phyloP scores from a whole-genome alignment of 768 basidiomycete genomes.

The Tephrocybe sp. region DNA sequence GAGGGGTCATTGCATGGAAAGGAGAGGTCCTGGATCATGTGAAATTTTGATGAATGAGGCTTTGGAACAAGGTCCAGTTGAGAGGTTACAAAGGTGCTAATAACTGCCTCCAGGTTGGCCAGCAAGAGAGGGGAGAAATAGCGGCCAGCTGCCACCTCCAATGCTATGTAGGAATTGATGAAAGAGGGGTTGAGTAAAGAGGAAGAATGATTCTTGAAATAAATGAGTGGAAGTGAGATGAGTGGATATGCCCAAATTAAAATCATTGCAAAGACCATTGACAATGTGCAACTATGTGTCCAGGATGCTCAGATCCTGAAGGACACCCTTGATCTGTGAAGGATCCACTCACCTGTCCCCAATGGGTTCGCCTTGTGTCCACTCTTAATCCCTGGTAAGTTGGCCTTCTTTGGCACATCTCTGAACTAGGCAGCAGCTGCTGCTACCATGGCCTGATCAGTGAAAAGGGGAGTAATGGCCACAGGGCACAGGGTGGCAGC shows the following conservation, averaged over 20 bases:
- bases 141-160: constrained; percentile 15
- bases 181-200: constrained; percentile 25
- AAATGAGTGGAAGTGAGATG: constrained; percentile 18
- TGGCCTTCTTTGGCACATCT: no score
- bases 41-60: constrained; percentile 18
- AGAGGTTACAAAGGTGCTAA: constrained; percentile 40
- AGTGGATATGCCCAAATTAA: constrained; percentile 31
- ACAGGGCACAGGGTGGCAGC: no score
- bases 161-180: constrained; percentile 30
- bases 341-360: no score
- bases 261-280: constrained; percentile 31
- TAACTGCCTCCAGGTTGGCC: constrained; percentile 26
- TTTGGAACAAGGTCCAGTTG: constrained; percentile 42
- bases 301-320: background rate
- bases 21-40: constrained; percentile 30
- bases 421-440: no score
- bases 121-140: constrained; percentile 6
- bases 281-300: constrained; percentile 22
- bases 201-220: constrained; percentile 35
- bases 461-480: no score
- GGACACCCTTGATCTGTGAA: background rate
- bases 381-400: no score
- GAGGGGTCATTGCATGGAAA: constrained; percentile 24
- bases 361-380: no score
- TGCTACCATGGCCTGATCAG: no score